phyloP scores from a whole-genome alignment of 805 yeast species.

The Cyberlindnera mycetangii region DNA sequence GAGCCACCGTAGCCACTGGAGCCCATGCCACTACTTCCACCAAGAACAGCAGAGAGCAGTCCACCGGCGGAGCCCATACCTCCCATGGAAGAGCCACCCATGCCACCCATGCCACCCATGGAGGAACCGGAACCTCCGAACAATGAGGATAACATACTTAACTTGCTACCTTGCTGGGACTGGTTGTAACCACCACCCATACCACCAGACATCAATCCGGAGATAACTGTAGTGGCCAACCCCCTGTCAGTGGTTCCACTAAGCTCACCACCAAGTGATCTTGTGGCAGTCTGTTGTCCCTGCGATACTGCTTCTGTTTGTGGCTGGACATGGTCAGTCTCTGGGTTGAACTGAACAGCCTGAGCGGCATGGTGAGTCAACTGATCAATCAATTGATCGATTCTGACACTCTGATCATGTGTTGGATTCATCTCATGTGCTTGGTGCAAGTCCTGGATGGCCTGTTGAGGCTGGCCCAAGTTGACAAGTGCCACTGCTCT shows the following conservation, averaged over 20 bases:
- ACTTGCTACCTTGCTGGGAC: constrained; percentile 9
- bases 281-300: constrained; percentile 16
- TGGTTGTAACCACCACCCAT: constrained; percentile 17
- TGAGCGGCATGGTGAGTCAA: constrained; percentile 24
- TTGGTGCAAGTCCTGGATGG: constrained; percentile 22
- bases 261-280: constrained; percentile 15
- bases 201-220: constrained; percentile 23
- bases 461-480: constrained; percentile 19
- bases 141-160: constrained; percentile 8
- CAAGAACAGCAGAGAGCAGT: constrained; percentile 13
- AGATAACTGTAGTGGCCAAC: constrained; percentile 19
- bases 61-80: constrained; percentile 15
- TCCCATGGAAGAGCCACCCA: constrained; percentile 1
- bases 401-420: constrained; percentile 15
- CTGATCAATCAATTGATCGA: constrained; percentile 22
- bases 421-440: constrained; percentile 25
- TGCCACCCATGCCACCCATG: constrained; percentile 6
- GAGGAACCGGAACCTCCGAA: constrained; percentile 7
- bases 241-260: constrained; percentile 23
- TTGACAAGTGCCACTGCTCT: constrained; percentile 22
- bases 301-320: neutral
- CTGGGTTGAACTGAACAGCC: constrained; percentile 9
- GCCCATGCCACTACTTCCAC: constrained; percentile 4
- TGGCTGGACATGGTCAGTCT: constrained; percentile 12
- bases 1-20: neutral